A percentile compares a stretch with the other conserved stretches of the same genome.
Evolutionary conservation across 2,329 filamentous ascomycete species (phyloP).

Genomic region (Ophiocordyceps sinensis): DNA sequence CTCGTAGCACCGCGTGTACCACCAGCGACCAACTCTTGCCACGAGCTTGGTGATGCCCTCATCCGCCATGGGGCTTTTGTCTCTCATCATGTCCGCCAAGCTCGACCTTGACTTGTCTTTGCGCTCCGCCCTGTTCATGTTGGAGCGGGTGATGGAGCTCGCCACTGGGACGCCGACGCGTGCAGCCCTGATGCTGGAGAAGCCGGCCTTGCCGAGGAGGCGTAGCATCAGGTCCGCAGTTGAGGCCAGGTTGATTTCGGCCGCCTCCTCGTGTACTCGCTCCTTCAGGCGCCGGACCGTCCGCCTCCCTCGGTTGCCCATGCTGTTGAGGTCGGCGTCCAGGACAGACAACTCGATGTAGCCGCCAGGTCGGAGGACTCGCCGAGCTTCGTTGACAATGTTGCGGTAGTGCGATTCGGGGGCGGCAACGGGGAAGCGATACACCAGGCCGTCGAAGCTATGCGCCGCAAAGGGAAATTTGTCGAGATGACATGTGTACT

Average conservation of each 20-base stretch:
- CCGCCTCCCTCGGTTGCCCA: conserved; percentile 57
- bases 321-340: conserved; percentile 69
- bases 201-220: conserved; percentile 53
- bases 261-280: conserved; percentile 45
- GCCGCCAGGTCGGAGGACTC: conserved; percentile 64
- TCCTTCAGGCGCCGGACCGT: conserved; percentile 60
- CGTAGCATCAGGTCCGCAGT: conserved; percentile 48
- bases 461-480: conserved; percentile 64
- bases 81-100: conserved; percentile 59
- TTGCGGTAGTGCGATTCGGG: conserved; percentile 56
- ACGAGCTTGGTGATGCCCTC: conserved; percentile 88
- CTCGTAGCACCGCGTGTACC: conserved; percentile 92
- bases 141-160: conserved; percentile 26
- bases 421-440: conserved; percentile 59
- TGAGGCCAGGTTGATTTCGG: conserved; percentile 45
- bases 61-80: conserved; percentile 56
- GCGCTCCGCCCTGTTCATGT: conserved; percentile 5
- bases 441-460: conserved; percentile 63
- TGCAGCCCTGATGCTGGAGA: conserved; percentile 59
- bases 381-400: conserved; percentile 59
- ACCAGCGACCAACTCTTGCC: conserved; percentile 83
- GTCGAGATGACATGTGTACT: conserved; percentile 45
- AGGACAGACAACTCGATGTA: conserved; percentile 68
- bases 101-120: conserved; percentile 24
- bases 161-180: conserved; percentile 65